Evolutionary conservation across 106 monocot species (phyloP), one percentile per base, ranked within the genome.

Genomic region (Acorus gramineus): DNA sequence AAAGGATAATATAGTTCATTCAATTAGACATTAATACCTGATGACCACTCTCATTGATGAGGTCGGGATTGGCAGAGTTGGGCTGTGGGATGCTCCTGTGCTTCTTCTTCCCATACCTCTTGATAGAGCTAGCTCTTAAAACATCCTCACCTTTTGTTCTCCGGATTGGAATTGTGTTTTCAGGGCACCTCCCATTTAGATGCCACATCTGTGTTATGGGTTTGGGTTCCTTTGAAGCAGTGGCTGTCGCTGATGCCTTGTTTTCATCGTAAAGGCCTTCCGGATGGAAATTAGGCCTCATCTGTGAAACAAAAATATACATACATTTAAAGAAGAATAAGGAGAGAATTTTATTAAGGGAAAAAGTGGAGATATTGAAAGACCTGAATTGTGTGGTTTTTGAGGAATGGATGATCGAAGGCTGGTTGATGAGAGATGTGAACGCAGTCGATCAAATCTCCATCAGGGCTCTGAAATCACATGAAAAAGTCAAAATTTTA

Each of bases 81-180:
- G 89, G 89, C n/a, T 64, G 60, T 3, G 89, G 77, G 10, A 74
- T 75, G 51, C 68, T 57, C 52, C 66, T 78, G 50, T 77, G 74
- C 68, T 71, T 89, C 83, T 93, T 93, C 66, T 56, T 82, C 28
- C 93, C 93, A 73, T 76, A 89, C n/a, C 79, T 78, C 56, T 72
- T 83, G n/a, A 76, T 11, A 2, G 89, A 89, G 64, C 78, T 86
- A 9, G 86, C 83, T 63, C 89, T 80, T 0, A 93, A 71, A 11
- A 94, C 43, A 57, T 94, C 94, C 48, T 86, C 86, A 50, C 59
- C 63, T 73, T 57, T 89, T 46, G 86, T 89, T 66, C 94, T 85
- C 63, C 94, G 81, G 11, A 94, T 86, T 44, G 94, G 94, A n/a
- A 94, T 74, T 42, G 94, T 95, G 68, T 76, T 61, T 65, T 84